phyloP scores from a whole-genome alignment of 2,329 filamentous ascomycete species.

The Parascedosporium putredinis region DNA sequence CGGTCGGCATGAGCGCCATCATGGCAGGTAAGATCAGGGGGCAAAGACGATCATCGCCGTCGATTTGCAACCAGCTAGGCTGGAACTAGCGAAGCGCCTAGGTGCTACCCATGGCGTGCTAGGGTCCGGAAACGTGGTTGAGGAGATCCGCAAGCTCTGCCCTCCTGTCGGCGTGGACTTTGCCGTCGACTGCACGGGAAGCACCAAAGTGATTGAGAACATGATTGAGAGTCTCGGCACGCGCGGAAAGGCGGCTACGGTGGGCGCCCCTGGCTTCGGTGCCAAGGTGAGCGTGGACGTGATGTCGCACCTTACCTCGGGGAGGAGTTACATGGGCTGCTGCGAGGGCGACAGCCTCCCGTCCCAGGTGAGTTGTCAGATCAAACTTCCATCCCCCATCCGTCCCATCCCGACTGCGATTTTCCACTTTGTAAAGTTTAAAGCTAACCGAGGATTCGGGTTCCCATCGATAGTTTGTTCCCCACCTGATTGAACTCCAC shows the following conservation, averaged over 20 bases:
- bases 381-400: too few species aligned
- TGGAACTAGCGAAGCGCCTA: slow-evolving; percentile 19
- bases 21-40: slow-evolving; percentile 20
- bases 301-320: slow-evolving; percentile 16
- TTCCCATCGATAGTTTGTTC: slow-evolving; percentile 20
- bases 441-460: background rate
- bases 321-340: slow-evolving; percentile 20
- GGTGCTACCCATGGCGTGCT: slow-evolving; percentile 24
- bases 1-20: slow-evolving; percentile 23
- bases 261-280: slow-evolving; percentile 16
- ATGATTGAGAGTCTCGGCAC: slow-evolving; percentile 34
- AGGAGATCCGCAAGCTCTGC: slow-evolving; percentile 17
- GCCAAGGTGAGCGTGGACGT: slow-evolving; percentile 16
- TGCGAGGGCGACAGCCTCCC: slow-evolving; percentile 18
- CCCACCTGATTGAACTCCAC: slow-evolving; percentile 22
- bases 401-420: too few species aligned
- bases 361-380: slow-evolving; percentile 15
- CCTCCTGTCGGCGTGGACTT: slow-evolving; percentile 18
- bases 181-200: slow-evolving; percentile 21
- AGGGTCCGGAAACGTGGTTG: slow-evolving; percentile 16
- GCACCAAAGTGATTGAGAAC: slow-evolving; percentile 28
- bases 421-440: background rate
- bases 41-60: slow-evolving; percentile 20
- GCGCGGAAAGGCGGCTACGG: slow-evolving; percentile 16
- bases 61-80: slow-evolving; percentile 17